phyloP scores from a whole-genome alignment of 805 yeast genomes.

The Sungouiella thailandica region DNA sequence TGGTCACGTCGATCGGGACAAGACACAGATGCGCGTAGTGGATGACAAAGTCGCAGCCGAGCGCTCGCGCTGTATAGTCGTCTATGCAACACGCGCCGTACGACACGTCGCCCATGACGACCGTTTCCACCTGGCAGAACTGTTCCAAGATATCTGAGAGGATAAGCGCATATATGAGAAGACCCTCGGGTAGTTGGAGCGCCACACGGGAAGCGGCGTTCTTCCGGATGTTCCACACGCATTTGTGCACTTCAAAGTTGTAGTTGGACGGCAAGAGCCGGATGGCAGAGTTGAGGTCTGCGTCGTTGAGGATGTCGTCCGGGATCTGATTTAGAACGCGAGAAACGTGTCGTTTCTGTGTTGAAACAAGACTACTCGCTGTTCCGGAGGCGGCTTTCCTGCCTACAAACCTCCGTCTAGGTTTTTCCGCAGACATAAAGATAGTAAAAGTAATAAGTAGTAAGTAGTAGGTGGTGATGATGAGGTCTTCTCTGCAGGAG shows the following conservation, averaged over 20 bases:
- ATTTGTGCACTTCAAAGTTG: conserved; percentile 93
- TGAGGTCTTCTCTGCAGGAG: too few relatives aligned
- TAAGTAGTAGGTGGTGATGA: too few relatives aligned
- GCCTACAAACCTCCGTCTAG: conserved; percentile 62
- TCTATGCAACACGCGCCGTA: conserved; percentile 99
- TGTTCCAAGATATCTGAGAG: conserved; percentile 91
- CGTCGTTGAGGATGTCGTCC: conserved; percentile 71
- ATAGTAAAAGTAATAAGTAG: too few relatives aligned
- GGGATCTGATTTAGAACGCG: conserved; percentile 85
- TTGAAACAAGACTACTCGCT: conserved; percentile 7
- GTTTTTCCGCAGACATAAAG: conserved; percentile 13
- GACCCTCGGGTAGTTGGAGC: conserved; percentile 95
- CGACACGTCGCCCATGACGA: conserved; percentile 98
- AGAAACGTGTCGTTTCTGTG: conserved; percentile 33
- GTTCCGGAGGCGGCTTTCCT: conserved; percentile 6
- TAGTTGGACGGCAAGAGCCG: conserved; percentile 82
- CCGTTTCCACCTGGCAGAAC: conserved; percentile 79
- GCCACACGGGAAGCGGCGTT: conserved; percentile 78
- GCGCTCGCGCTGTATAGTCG: conserved; percentile 87
- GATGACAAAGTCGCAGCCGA: conserved; percentile 90
- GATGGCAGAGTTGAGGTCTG: conserved; percentile 80
- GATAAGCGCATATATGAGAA: conserved; percentile 79
- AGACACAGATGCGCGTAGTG: conserved; percentile 97
- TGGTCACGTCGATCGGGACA: conserved; percentile 90
- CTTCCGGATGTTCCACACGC: conserved; percentile 87